These are phyloP conservation scores for Ganoderma leucocontextum DNA, from an alignment of 1,284 basidiomycete genomes.

Conservation along the genomic window DNA sequence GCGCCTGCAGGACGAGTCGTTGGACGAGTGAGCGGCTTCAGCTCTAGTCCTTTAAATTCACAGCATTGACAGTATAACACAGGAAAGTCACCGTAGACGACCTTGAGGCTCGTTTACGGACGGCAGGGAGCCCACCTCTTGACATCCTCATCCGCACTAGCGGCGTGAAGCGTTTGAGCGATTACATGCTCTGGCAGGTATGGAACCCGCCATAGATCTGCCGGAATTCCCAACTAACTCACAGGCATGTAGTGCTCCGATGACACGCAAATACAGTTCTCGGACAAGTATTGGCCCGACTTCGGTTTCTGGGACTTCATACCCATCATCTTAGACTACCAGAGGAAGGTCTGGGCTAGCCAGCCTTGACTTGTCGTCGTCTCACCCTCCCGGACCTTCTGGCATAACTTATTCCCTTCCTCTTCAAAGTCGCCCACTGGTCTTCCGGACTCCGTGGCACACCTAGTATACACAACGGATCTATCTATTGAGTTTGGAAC, in stretches of 20 bases:
- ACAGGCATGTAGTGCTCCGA: conserved; percentile 68
- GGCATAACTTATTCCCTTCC: conserved; percentile 26
- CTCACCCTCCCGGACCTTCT: neutral
- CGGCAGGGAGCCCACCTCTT: conserved; percentile 79
- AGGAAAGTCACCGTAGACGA: conserved; percentile 71
- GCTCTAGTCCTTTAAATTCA: neutral
- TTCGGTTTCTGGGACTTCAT: conserved; percentile 91
- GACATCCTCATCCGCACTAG: conserved; percentile 95
- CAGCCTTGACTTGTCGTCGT: neutral
- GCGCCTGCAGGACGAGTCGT: conserved; percentile 32
- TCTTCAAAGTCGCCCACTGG: neutral
- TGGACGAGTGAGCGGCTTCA: conserved; percentile 18
- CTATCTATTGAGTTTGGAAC: neutral
- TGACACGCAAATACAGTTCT: conserved; percentile 91
- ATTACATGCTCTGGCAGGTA: conserved; percentile 96
- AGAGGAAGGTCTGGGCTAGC: conserved; percentile 71
- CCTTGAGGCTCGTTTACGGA: conserved; percentile 74
- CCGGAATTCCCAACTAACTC: neutral
- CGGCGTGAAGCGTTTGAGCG: conserved; percentile 90
- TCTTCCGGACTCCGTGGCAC: neutral
- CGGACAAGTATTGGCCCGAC: conserved; percentile 93
- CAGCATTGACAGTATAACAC: neutral
- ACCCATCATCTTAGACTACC: conserved; percentile 87
- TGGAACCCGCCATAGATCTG: conserved; percentile 10
- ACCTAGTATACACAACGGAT: neutral